Evolutionary conservation across 805 yeast genomes (phyloP), one percentile per base, ranked within the genome.

Genomic region (Peterozyma xylosa): DNA sequence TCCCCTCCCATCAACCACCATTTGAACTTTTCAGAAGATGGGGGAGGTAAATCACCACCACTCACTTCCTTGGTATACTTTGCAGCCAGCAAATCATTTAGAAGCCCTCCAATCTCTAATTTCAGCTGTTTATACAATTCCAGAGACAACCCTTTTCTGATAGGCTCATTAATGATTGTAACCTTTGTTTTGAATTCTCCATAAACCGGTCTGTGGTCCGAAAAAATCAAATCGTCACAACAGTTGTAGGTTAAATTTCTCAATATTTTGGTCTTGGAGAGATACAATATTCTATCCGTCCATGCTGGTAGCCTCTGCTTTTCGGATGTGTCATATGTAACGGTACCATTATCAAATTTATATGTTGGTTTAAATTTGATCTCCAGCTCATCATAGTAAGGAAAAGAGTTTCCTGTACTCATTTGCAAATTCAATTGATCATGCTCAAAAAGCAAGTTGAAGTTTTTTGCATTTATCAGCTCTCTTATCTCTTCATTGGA

Each of bases 251-350:
- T 62, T 1, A 72, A 49, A 48, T 85, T 91, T 38, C 65, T 69
- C 45, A 90, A 59, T 10, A 73, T 68, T n/a, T 66, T 64, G 33
- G 74, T 71, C 13, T 85, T 80, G 3, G 73, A 63, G 44, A 68
- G 53, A 54, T 79, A 81, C 39, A 90, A 62, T 30, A 91, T 80
- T 55, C 99, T 70, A 61, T 91, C 99, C 0, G 98, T 91, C 97
- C 98, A 91, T 0, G 96, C 84, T 1, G 99, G 99, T 3, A 86
- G 81, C 53, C 99, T 73, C 49, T 83, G 91, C 59, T 91, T 91
- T 53, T 91, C 99, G 10, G 95, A 83, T 1, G 95, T 72, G 59
- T 91, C 98, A 58, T 90, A 93, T 15, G 61, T 66, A 40, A 76
- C 72, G 0, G 96, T 82, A 3, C 91, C 93, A 49, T 84, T 82